Evolutionary conservation across 139 green algal genomes (phyloP).

Genomic region (Penium margaritaceum): DNA sequence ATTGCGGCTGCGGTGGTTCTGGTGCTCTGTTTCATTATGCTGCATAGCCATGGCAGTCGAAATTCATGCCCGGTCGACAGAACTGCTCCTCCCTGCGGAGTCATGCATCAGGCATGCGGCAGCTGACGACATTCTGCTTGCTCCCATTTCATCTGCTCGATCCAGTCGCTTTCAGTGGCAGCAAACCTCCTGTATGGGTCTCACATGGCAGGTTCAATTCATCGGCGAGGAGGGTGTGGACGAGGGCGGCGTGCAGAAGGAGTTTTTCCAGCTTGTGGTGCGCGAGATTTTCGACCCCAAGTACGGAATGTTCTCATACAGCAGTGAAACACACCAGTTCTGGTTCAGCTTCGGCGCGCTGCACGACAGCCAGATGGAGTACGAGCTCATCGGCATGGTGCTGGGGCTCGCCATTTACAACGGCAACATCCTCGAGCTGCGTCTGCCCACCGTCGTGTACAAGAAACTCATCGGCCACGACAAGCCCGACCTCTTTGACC

Average conservation of each 20-base stretch:
- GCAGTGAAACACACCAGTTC: conserved; percentile 59
- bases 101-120: not conserved
- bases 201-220: conserved; percentile 76
- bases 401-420: conserved; percentile 91
- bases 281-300: conserved; percentile 40
- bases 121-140: not conserved
- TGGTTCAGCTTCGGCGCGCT: conserved; percentile 46
- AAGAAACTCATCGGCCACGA: conserved; percentile 70
- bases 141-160: not conserved
- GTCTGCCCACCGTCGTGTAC: conserved; percentile 73
- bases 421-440: conserved; percentile 72
- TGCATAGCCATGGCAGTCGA: not conserved
- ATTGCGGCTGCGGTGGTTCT: too few species aligned
- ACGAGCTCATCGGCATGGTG: conserved; percentile 75
- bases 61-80: not conserved
- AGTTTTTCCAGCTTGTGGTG: conserved; percentile 83
- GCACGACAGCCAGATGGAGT: conserved; percentile 53
- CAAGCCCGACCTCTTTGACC: conserved; percentile 40
- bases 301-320: conserved; percentile 79
- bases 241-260: conserved; percentile 77
- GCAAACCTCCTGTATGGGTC: conserved; percentile 54
- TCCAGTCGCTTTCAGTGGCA: conserved; percentile 41
- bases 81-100: not conserved
- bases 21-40: not conserved
- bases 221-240: conserved; percentile 80